Base-by-base conservation (phyloP, 1,284 basidiomycete genomes). In the Mycosarcoma mackinlayi region DNA sequence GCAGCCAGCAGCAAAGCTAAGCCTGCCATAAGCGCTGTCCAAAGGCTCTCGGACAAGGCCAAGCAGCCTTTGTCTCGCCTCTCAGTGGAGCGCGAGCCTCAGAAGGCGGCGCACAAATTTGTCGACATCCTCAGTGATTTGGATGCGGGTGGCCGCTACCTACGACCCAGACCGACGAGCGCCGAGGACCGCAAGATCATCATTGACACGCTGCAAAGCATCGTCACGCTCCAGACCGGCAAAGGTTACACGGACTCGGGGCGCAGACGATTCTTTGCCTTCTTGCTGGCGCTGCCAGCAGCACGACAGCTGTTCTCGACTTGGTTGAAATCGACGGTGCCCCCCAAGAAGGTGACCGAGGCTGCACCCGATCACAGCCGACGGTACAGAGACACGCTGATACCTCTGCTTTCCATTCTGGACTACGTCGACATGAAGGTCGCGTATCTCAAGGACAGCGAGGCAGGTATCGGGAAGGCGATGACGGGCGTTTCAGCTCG, bases 381-480 rank as follows among this genome's bases (percentile, higher is more conserved):
- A 31, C 39, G 58, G 23, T 78, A 71, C 59, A 63, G 59, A 28
- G 52, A 58, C 3, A 66, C 65, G 14, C 35, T 76, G 21, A 27
- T 55, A 13, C 76, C 73, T 6, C 57, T 78, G 18, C 58, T 78
- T 14, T 50, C 38, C 25, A 50, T 78, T 3, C 55, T 78, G 8
- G 57, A 57, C 3, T 50, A 38, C 9, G 60, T 69, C 8, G 62
- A 68, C 1, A 73, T 78, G 44, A 47, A 53, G 41, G 48, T 46
- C 6, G 70, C 58, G 1, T 73, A 78, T 33, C 69, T 78, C 27
- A 65, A 52, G 27, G 76, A 78, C 38, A 19, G 21, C 8, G 73
- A 76, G 31, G 68, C 73, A 24, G 65, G 60, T 1, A 56, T 76
- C 3, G 76, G 71, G 6, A 74, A 74, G 31, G 53, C 70, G 14